Conservation (phyloP, 2,329 filamentous ascomycete species). For the Cladosporium sp. region DNA sequence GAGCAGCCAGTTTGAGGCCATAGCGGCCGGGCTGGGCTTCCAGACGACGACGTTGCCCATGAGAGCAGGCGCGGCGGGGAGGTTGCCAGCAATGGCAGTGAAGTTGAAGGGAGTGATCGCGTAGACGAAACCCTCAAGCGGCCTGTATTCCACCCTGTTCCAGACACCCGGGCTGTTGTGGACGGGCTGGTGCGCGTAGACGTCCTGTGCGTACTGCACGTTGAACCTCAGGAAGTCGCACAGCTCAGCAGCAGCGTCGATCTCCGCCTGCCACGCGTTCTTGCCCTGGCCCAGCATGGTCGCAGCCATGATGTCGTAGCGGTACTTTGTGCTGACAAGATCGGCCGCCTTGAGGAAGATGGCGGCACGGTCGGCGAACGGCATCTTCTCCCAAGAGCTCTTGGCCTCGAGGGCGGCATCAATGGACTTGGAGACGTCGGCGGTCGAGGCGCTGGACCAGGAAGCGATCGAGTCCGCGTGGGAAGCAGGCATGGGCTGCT, state of each 20-base stretch:
- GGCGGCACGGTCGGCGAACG: slow-evolving; percentile 83
- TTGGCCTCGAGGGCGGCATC: slow-evolving; percentile 79
- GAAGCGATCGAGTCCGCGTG: slow-evolving; percentile 71
- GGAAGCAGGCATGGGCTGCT: slow-evolving; percentile 76
- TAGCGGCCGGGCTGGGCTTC: slow-evolving; percentile 84
- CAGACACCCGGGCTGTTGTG: slow-evolving; percentile 78
- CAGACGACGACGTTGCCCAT: slow-evolving; percentile 91
- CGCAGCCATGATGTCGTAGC: slow-evolving; percentile 90
- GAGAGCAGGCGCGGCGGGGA: slow-evolving; percentile 72
- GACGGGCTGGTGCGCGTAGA: slow-evolving; percentile 77
- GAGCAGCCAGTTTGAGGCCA: slow-evolving; percentile 79
- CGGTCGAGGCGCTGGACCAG: slow-evolving; percentile 73
- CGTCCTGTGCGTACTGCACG: slow-evolving; percentile 83
- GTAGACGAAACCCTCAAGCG: slow-evolving; percentile 90
- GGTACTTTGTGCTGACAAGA: slow-evolving; percentile 80
- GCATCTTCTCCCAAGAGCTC: slow-evolving; percentile 75
- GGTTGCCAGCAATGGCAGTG: slow-evolving; percentile 84
- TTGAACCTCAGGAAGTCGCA: slow-evolving; percentile 85
- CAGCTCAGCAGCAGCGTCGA: slow-evolving; percentile 85
- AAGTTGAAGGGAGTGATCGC: slow-evolving; percentile 94
- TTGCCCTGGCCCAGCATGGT: slow-evolving; percentile 96
- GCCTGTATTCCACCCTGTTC: slow-evolving; percentile 84
- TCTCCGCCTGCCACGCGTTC: slow-evolving; percentile 97
- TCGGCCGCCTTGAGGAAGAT: slow-evolving; percentile 94
- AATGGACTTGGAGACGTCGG: slow-evolving; percentile 74